Conservation (phyloP, 164 flowering plant species). For the Brasenia schreberi region DNA sequence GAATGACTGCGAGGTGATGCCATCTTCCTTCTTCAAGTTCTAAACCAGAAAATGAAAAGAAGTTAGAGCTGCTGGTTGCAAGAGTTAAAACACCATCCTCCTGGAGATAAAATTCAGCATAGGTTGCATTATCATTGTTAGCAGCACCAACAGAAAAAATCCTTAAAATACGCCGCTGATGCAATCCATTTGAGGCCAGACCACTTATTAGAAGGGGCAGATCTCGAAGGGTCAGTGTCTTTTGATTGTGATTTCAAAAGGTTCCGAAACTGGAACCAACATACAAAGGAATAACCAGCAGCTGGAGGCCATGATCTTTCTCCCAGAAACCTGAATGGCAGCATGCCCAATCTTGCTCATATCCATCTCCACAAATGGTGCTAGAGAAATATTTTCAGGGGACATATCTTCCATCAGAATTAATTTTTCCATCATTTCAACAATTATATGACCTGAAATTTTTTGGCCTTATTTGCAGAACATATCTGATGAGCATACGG, state of each 20-base stretch:
- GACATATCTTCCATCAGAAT: constrained; percentile 59
- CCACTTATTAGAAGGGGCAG: constrained; percentile 30
- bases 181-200: constrained; percentile 19
- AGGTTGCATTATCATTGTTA: constrained; percentile 44
- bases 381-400: constrained; percentile 69
- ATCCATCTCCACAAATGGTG: constrained; percentile 91
- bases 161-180: constrained; percentile 36
- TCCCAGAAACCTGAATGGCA: constrained; percentile 87
- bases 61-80: constrained; percentile 81
- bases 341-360: constrained; percentile 94
- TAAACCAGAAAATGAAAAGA: constrained; percentile 68
- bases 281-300: constrained; percentile 98
- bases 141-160: constrained; percentile 86
- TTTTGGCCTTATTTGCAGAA: constrained; percentile 62
- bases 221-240: constrained; percentile 2
- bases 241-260: constrained; percentile 43
- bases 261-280: constrained; percentile 89
- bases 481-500: constrained; percentile 61
- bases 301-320: constrained; percentile 99
- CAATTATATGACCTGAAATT: constrained; percentile 62
- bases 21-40: constrained; percentile 90
- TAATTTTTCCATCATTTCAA: constrained; percentile 85
- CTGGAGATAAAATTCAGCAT: constrained; percentile 86
- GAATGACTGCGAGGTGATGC: constrained; percentile 99
- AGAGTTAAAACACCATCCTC: constrained; percentile 90